Evolutionary conservation across 1,284 basidiomycete species (phyloP).

Genomic region (Ustilago cynodontis): DNA sequence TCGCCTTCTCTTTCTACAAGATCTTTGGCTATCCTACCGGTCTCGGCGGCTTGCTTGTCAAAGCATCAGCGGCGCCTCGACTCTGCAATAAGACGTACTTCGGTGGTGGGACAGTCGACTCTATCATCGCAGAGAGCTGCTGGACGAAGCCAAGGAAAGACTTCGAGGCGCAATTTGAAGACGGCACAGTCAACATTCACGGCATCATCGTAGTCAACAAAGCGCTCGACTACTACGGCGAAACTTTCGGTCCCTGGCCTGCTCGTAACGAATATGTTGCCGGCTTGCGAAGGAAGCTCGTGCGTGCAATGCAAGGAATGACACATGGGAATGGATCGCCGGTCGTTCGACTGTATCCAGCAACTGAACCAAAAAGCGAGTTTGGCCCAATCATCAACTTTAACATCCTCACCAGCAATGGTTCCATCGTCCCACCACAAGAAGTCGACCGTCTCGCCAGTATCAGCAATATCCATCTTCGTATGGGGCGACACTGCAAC

Average conservation of each 20-base stretch:
- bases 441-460: constrained; percentile 55
- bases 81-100: constrained; percentile 46
- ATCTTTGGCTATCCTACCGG: constrained; percentile 60
- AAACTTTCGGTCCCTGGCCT: constrained; percentile 36
- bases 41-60: constrained; percentile 55
- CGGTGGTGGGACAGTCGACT: constrained; percentile 56
- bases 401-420: constrained; percentile 33
- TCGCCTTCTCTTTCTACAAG: constrained; percentile 62
- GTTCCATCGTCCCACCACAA: constrained; percentile 43
- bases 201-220: constrained; percentile 49
- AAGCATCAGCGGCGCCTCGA: constrained; percentile 21
- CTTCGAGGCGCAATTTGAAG: constrained; percentile 46
- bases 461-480: constrained; percentile 57
- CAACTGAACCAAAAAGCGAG: not conserved
- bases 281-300: constrained; percentile 23
- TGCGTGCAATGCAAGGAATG: constrained; percentile 18
- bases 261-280: constrained; percentile 23
- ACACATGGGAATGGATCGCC: constrained; percentile 42
- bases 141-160: constrained; percentile 46
- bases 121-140: constrained; percentile 30
- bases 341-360: constrained; percentile 31
- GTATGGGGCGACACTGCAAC: constrained; percentile 61
- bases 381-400: constrained; percentile 58
- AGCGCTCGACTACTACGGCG: constrained; percentile 36
- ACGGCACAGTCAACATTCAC: constrained; percentile 58